Evolutionary conservation across 2,329 filamentous ascomycete genomes (phyloP), one percentile per base, ranked within the genome.

Genomic region (Thermothelomyces thermophilus): DNA sequence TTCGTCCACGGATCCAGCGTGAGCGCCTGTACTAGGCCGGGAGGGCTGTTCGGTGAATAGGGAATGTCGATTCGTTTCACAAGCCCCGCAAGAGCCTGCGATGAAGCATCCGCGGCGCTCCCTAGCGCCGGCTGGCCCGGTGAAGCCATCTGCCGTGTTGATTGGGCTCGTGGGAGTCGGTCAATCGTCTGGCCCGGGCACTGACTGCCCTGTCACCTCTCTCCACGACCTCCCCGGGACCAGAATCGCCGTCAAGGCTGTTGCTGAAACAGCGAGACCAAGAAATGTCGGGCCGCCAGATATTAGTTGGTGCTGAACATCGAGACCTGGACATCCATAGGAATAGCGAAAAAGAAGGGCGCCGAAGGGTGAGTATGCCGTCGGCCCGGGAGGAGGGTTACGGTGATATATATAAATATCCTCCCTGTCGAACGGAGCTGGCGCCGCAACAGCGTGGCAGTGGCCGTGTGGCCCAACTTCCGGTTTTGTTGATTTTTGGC

Each of bases 1-100:
- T 88, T 71, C 22, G 67, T 77, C 85, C 87, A 96, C 20, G 90
- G 88, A 65, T 96, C 90, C 50, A 83, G 70, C 1, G 75, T 79
- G 55, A 81, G 67, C 17, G 81, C 81, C 65, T 84, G 77, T 37
- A 83, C 68, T 28, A 84, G 69, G 13, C 81, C 81, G 1, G 80
- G 71, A 1, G 80, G 79, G 54, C 79, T 83, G 26, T 74, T 76
- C 2, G 79, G 65, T 17, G 76, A 81, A 46, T 82, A 68, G 2
- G 80, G 79, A 52, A 84, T 83, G 41, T 73, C 62, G 61, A 84
- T 82, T 52, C 80, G 76, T 60, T 75, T 79, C 43, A 66, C 64
- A 28, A 81, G 66, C 11, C 67, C 60, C 8, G 64, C 65, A 22
- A 73, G 49, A 14, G 63, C 61, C 33, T 55, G 60, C 30, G 68